Base-by-base conservation (phyloP, 2,329 filamentous ascomycete species). In the Chaetomium strumarium region DNA sequence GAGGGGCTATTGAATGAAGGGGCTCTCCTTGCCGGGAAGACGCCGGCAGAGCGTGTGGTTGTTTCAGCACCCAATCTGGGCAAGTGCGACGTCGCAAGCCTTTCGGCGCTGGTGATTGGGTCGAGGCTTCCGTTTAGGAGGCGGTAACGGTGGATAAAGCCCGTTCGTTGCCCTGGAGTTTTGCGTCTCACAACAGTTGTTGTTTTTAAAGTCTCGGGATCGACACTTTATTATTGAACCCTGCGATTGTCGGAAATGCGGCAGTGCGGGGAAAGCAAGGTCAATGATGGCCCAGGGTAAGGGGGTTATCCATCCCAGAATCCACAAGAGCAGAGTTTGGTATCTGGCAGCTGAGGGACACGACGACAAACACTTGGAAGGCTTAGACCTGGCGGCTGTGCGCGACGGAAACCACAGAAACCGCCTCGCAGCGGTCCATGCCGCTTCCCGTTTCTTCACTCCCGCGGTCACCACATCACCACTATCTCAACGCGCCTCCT, bases 1-100 rank as follows among this genome's bases (percentile, higher is more conserved):
- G 53, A 49, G 38, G 51, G 54, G 53, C 54, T 51, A 38, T 55
- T 51, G 56, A 63, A 62, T 63, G 60, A 63, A 62, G 61, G 61
- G 61, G 58, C 55, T 52, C 45, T 55, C 57, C 46, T 40, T 44
- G 51, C 54, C 54, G 52, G 57, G 57, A 52, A 56, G 45, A 51
- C 53, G 52, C 55, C 56, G 57, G 54, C 52, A 55, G 53, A 52
- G 43, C 30, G 38, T 57, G 51, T n/a, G n/a, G n/a, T 20, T 61
- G 60, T 62, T 62, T 62, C 60, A 63, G 59, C 13, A 53, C 50
- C 52, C 48, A 42, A 56, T 49, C 34, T 33, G 53, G 52, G 49
- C 46, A 53, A 49, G 47, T 49, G 56, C 57, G 57, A 58, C 55
- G 52, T 58, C 53, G 47, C 33, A 43, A 33, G 16, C 31, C 13